Conservation (phyloP, 2,329 filamentous ascomycete species). For the Trichoderma asperellum region DNA sequence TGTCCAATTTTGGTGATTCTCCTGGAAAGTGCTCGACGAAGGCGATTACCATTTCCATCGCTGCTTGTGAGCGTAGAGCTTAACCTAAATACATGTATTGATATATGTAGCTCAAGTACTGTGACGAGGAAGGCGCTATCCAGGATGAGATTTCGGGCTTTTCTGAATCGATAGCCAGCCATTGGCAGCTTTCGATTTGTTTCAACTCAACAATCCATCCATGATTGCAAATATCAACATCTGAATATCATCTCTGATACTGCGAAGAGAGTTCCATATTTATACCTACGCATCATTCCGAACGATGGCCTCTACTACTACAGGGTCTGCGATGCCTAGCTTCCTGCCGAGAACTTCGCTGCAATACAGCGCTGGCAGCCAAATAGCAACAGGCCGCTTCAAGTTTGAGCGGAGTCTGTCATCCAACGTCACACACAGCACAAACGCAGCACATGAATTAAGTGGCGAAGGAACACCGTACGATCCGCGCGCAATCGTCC, state of each 20-base stretch:
- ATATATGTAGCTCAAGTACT: neutral
- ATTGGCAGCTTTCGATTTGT: neutral
- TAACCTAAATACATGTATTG: neutral
- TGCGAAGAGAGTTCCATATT: neutral
- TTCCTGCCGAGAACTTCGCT: neutral
- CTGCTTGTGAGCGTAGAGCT: neutral
- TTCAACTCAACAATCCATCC: neutral
- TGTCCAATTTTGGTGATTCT: neutral
- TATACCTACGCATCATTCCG: neutral
- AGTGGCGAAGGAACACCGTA: conserved; percentile 9
- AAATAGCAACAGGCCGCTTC: neutral
- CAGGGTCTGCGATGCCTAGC: neutral
- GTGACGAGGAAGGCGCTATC: neutral
- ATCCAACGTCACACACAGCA: neutral
- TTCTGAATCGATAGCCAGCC: neutral
- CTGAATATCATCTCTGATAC: neutral
- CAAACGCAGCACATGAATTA: neutral
- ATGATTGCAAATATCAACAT: neutral
- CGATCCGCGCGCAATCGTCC: conserved; percentile 26
- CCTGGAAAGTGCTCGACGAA: neutral
- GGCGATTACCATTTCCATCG: neutral
- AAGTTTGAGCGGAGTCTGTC: neutral
- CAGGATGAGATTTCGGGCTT: neutral
- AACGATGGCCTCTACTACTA: neutral
- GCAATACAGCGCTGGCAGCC: neutral